Base-by-base conservation (phyloP, 2,329 filamentous ascomycete species). In the Alternaria sp. region DNA sequence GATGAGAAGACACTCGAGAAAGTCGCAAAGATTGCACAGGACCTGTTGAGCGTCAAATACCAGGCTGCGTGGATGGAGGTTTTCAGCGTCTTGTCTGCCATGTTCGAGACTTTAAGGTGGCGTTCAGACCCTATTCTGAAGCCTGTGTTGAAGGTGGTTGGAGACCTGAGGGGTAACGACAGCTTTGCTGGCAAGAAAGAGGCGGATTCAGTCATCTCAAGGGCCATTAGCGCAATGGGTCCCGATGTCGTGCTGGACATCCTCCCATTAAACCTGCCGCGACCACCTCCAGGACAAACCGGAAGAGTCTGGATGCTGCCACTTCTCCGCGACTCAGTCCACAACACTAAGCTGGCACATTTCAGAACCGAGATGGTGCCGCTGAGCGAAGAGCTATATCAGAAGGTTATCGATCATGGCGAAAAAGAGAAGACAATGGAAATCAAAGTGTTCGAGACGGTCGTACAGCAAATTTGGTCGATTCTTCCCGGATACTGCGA, bases 271-370 rank as follows among this genome's bases (percentile, higher is more conserved):
- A 98, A 98, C 77, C 86, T 99, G 11, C 84, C 88, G 43, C 91
- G 90, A 74, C 91, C 93, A 22, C 88, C 88, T 65, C 86, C 89
- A 70, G 91, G 90, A 16, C 88, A 97, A 73, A 87, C 91, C 25
- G 95, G 95, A 54, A 87, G 95, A 74, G 95, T 95, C 16, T 99
- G 95, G 95, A 87, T 99, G 82, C 86, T 99, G 53, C 95, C 95
- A 2, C 88, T 98, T 54, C 87, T 99, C 63, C 89, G 95, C 67
- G 93, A 97, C 76, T 91, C 91, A 72, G 91, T 94, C 10, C 92
- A 91, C 75, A 98, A 98, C 81, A 96, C 95, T 2, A 89, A 90
- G 61, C 83, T 99, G 12, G 85, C 85, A 1, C 93, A 97, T 78
- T 99, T 99, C 85, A 90, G 89, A 69, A 83, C 85, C 3, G 93